These are phyloP conservation scores for Nitzschia inconspicua DNA, from an alignment of 108 stramenopile species.

Conservation along the genomic window DNA sequence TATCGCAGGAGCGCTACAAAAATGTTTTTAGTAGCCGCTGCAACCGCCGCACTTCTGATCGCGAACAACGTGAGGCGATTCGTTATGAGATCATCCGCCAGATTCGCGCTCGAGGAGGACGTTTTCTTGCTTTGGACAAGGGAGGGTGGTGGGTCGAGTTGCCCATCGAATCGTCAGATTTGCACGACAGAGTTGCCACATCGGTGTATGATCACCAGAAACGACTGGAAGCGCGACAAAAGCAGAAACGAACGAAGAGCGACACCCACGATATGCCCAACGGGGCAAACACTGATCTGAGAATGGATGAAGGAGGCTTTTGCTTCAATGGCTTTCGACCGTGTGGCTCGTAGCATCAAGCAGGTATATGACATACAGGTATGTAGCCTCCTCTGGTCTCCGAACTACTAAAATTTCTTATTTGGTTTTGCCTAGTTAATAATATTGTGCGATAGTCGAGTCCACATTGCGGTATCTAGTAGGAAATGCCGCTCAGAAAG, in stretches of 20 bases:
- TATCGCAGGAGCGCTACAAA: background rate
- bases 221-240: background rate
- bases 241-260: conserved; percentile 3
- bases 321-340: too few relatives aligned
- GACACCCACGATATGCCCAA: too few relatives aligned
- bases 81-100: conserved; percentile 1
- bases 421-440: too few relatives aligned
- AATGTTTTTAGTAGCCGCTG: background rate
- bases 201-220: conserved; percentile 7
- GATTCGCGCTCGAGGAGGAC: background rate
- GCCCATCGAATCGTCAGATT: background rate
- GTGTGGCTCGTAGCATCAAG: too few relatives aligned
- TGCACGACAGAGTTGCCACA: conserved; percentile 13
- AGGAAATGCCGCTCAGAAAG: conserved; percentile 22
- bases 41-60: background rate
- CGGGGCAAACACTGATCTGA: too few relatives aligned
- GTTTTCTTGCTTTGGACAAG: conserved; percentile 2
- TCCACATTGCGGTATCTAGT: too few relatives aligned
- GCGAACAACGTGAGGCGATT: background rate
- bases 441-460: too few relatives aligned
- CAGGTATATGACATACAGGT: too few relatives aligned
- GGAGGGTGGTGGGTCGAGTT: conserved; percentile 8
- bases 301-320: too few relatives aligned
- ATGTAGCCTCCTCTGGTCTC: too few relatives aligned
- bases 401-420: too few relatives aligned